Base-by-base conservation (phyloP, 1,284 basidiomycete species). In the Tilletia horrida region DNA sequence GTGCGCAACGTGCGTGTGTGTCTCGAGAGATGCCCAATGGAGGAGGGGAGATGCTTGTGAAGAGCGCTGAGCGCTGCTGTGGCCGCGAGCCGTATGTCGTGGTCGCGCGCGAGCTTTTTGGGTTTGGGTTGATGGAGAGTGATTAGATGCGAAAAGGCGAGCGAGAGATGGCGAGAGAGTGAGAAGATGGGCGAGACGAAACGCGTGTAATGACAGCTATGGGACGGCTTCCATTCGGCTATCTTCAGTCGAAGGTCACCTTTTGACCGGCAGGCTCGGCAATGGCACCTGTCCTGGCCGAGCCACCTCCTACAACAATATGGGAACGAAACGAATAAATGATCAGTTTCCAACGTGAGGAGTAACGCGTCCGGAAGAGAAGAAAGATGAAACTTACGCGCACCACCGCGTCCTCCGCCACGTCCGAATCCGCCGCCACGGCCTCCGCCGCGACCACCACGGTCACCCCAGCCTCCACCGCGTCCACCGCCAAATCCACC, bases 221-320 rank as follows among this genome's bases (percentile, higher is more conserved):
- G n/a, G n/a, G n/a, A n/a, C n/a, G n/a, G n/a, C n/a, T n/a, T n/a
- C n/a, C n/a, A n/a, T n/a, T 31, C 45, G 21, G 11, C 63, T 29
- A 21, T 47, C 16, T n/a, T 65, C 70, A 75, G 65, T 85, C 85
- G 79, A 94, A 95, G 21, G 88, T 90, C 69, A 86, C 89, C 85
- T 93, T 95, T 83, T 86, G 90, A 75, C 93, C 93, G 76, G 89
- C 87, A 67, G 87, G 87, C 40, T 86, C 82, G 66, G 88, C 84
- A 77, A 92, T 89, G 27, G 88, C 92, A 63, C 92, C 93, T 52
- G 85, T 87, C 72, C 55, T 25, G 27, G 55, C 55, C 18, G 55
- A 59, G 55, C 55, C 55, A 8, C 55, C 55, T n/a, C 89, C 86
- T 62, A 87, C 84, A 65, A 67, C 71, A 11, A 40, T 6, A 40